Percentiles rank a stretch among this genome's conserved stretches.
These are phyloP conservation scores for Daldinia bambusicola DNA, from an alignment of 495 filamentous ascomycete species.

Conservation along the genomic window DNA sequence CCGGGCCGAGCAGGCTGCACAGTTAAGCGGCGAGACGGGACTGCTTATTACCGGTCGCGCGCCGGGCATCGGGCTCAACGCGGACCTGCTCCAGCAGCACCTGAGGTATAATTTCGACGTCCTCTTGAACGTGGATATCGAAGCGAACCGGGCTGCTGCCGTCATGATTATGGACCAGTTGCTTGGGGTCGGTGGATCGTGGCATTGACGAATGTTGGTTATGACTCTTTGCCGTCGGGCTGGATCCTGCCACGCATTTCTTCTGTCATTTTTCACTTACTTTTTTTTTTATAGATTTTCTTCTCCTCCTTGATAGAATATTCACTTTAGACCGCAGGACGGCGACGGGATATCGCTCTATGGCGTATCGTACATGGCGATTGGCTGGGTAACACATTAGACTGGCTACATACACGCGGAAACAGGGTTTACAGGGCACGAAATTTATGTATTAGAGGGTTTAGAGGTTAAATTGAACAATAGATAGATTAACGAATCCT, in stretches of 20 bases:
- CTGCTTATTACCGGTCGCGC: constrained; percentile 34
- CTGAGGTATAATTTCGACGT: constrained; percentile 38
- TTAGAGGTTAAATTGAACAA: neutral
- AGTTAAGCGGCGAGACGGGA: constrained; percentile 29
- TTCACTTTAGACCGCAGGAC: neutral
- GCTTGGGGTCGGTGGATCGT: constrained; percentile 1
- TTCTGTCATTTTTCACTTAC: neutral
- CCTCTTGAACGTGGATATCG: constrained; percentile 26
- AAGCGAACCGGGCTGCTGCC: constrained; percentile 28
- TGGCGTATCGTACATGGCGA: constrained; percentile 17
- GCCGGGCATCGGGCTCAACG: constrained; percentile 40
- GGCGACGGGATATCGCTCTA: neutral
- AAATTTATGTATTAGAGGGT: neutral
- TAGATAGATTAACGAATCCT: neutral
- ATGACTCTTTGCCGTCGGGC: neutral
- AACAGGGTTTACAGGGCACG: neutral
- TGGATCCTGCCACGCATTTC: neutral
- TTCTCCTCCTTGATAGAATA: neutral
- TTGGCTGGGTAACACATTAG: constrained; percentile 10
- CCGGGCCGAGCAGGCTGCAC: constrained; percentile 37
- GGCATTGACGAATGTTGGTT: neutral
- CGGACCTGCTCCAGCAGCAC: constrained; percentile 34
- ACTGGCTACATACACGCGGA: constrained; percentile 7
- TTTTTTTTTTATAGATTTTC: constrained; percentile 2
- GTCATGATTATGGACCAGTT: constrained; percentile 41